Evolutionary conservation across 768 basidiomycete species (phyloP).

Genomic region (Leucocoprinus leucothites): DNA sequence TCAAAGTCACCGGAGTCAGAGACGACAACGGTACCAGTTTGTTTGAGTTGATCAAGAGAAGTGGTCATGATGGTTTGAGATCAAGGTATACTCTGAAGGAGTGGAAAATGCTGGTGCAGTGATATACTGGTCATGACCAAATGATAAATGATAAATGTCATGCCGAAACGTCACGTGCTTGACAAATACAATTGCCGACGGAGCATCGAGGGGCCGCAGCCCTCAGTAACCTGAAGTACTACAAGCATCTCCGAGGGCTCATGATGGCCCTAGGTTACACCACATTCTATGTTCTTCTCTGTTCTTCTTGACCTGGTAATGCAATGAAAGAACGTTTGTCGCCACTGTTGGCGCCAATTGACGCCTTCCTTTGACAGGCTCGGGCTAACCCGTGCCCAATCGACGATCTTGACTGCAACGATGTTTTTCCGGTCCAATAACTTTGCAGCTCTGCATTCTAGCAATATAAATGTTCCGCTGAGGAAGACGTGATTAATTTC

Average conservation of each 20-base stretch:
- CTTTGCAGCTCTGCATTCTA: neutral
- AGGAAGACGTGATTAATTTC: neutral
- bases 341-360: too few species aligned
- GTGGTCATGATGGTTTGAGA: slow-evolving; percentile 60
- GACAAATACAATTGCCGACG: neutral
- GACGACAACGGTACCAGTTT: slow-evolving; percentile 93
- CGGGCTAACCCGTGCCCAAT: too few species aligned
- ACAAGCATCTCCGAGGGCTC: neutral
- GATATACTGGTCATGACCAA: slow-evolving; percentile 4
- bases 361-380: too few species aligned
- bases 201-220: neutral
- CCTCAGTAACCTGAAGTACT: neutral
- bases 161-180: neutral
- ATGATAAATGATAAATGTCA: neutral
- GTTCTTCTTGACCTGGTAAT: too few species aligned
- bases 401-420: neutral
- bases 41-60: slow-evolving; percentile 82
- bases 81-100: neutral
- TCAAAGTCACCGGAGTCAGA: slow-evolving; percentile 98
- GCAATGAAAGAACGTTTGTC: neutral
- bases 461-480: neutral
- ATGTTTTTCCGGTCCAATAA: slow-evolving; percentile 1
- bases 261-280: neutral
- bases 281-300: too few species aligned
- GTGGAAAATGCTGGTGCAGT: slow-evolving; percentile 4